phyloP scores from a whole-genome alignment of 73 alveolate genomes.

The Stentor roeselii region DNA sequence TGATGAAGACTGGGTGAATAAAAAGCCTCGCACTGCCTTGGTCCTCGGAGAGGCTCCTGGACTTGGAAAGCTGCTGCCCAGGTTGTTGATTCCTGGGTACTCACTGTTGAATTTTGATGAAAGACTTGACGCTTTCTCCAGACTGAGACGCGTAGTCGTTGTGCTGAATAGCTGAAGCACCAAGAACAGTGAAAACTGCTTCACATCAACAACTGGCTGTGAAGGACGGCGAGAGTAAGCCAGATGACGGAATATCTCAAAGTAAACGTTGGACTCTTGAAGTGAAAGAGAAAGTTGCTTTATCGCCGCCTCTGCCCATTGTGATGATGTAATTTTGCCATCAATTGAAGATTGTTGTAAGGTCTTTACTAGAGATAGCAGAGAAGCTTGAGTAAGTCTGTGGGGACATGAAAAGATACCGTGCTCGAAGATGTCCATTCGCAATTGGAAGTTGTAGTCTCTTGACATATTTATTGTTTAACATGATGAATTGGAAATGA shows the following conservation, averaged over 20 bases:
- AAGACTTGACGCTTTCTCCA: slow-evolving; percentile 14
- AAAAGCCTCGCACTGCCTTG: slow-evolving; percentile 24
- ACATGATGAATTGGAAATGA: too few relatives aligned
- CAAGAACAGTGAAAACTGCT: slow-evolving; percentile 49
- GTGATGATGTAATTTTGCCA: slow-evolving; percentile 72
- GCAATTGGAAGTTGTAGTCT: slow-evolving; percentile 24
- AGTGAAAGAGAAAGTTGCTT: slow-evolving; percentile 72
- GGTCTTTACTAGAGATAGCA: slow-evolving; percentile 69
- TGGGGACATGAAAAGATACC: slow-evolving; percentile 72
- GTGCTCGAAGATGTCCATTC: slow-evolving; percentile 88
- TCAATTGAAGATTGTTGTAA: slow-evolving; percentile 69
- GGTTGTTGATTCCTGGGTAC: not conserved
- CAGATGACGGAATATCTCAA: slow-evolving; percentile 52
- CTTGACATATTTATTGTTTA: slow-evolving; percentile 15
- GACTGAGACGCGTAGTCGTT: slow-evolving; percentile 25
- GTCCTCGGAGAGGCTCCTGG: slow-evolving; percentile 23
- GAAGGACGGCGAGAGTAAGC: slow-evolving; percentile 62
- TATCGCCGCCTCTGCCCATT: slow-evolving; percentile 79
- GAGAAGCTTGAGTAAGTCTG: slow-evolving; percentile 58
- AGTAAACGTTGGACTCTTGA: slow-evolving; percentile 72
- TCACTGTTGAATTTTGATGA: slow-evolving; percentile 39
- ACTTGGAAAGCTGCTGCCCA: not conserved
- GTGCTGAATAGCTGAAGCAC: slow-evolving; percentile 53
- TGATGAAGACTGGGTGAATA: slow-evolving; percentile 27
- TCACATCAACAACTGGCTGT: slow-evolving; percentile 37